Evolutionary conservation across 2,329 filamentous ascomycete species (phyloP), one percentile per base, ranked within the genome.

Genomic region (Davidsoniella neocaledoniae): DNA sequence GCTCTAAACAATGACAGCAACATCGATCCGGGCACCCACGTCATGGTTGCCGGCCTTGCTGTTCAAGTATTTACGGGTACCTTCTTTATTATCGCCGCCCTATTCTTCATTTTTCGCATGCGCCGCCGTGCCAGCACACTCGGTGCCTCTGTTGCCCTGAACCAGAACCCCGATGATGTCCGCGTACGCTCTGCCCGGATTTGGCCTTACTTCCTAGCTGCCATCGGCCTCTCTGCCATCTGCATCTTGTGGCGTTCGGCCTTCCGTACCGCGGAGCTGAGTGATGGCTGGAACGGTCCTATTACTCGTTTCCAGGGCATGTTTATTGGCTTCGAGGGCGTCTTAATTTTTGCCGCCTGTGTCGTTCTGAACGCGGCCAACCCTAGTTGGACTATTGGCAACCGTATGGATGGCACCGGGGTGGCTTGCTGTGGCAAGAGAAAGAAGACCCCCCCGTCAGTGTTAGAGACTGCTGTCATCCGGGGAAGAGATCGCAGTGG

Each of bases 261-360:
- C 40, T 85, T 77, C 62, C 72, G 81, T 49, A 73, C 82, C 19
- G 74, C 73, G 0, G 80, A 85, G 68, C 63, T 85, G 55, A 74
- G 71, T 54, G 66, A 73, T 48, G 81, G 81, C 1, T 86, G 77
- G 73, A 62, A 58, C 2, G 78, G 79, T 0, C 61, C 68, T 19
- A 61, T 84, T 56, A 79, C 80, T 59, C 61, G 58, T 33, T 61
- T 72, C 37, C 66, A 80, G 63, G 64, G 63, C 37, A 63, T 74
- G 51, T 79, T 80, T 58, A 68, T 79, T 53, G 71, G 63, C 4
- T 69, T 80, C 48, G 76, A 80, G 65, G 72, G 74, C 42, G 63
- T 68, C 41, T 66, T 75, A 64, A 67, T 76, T 38, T 60, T 67
- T 33, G 55, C 73, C 14, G 70, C 73, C 2, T 68, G 67, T 10